Percentiles rank a stretch among this genome's conserved stretches.
These are phyloP conservation scores for Saturnispora sekii DNA, from an alignment of 805 yeast species.

Conservation along the genomic window DNA sequence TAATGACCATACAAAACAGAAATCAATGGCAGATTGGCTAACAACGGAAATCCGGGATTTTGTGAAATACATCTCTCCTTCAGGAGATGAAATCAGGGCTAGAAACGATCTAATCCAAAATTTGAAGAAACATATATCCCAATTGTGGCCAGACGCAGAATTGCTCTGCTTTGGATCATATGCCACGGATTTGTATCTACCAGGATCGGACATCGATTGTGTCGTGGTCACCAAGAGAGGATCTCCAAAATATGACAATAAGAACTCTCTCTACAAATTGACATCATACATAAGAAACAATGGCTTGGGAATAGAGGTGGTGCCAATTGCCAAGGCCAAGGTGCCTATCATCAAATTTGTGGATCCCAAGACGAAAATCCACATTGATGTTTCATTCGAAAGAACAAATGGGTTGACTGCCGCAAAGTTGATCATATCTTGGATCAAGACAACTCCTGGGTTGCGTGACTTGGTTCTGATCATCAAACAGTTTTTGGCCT, in stretches of 20 bases:
- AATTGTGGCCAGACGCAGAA: slow-evolving; percentile 70
- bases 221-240: slow-evolving; percentile 62
- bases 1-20: slow-evolving; percentile 67
- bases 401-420: slow-evolving; percentile 75
- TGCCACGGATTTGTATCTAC: slow-evolving; percentile 87
- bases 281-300: slow-evolving; percentile 57
- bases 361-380: slow-evolving; percentile 60
- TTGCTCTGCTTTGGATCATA: slow-evolving; percentile 87
- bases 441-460: slow-evolving; percentile 71
- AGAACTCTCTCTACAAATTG: slow-evolving; percentile 60
- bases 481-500: slow-evolving; percentile 74
- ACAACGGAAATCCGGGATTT: slow-evolving; percentile 80
- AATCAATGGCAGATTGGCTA: slow-evolving; percentile 78
- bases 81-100: slow-evolving; percentile 55
- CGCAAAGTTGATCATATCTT: slow-evolving; percentile 62
- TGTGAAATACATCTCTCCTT: slow-evolving; percentile 77
- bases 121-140: slow-evolving; percentile 41
- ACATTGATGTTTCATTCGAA: slow-evolving; percentile 86
- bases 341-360: slow-evolving; percentile 92
- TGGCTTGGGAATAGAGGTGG: slow-evolving; percentile 59
- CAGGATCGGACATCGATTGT: slow-evolving; percentile 94
- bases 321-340: slow-evolving; percentile 81
- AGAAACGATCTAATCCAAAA: slow-evolving; percentile 58
- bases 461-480: slow-evolving; percentile 73
- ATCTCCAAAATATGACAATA: slow-evolving; percentile 40